phyloP scores from a whole-genome alignment of 2,329 filamentous ascomycete genomes.

The Venturia asperata region DNA sequence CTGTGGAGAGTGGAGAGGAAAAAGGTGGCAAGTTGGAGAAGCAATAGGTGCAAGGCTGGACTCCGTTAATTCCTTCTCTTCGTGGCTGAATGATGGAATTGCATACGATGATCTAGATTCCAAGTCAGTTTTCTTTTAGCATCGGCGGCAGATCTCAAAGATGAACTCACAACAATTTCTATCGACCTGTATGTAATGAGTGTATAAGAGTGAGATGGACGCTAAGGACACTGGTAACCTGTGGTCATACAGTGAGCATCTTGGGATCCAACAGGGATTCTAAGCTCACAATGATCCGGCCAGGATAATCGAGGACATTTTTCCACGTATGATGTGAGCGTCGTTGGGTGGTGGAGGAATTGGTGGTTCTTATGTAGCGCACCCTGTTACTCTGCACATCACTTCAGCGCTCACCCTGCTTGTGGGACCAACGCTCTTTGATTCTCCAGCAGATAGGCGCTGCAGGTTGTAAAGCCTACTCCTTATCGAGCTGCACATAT shows the following conservation, averaged over 20 bases:
- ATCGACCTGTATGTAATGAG: not conserved
- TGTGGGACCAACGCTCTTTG: not conserved
- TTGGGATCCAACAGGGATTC: not conserved
- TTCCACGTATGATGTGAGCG: not conserved
- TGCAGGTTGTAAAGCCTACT: not conserved
- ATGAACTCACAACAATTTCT: not conserved
- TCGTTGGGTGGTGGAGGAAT: not conserved
- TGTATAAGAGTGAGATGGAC: not conserved
- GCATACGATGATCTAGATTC: constrained; percentile 1
- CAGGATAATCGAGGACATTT: not conserved
- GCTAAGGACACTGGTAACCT: not conserved
- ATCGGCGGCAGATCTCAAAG: not conserved
- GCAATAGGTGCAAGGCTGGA: not conserved
- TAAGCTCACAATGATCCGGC: not conserved
- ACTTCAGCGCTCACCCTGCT: not conserved
- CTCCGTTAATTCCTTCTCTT: not conserved
- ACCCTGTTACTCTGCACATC: not conserved
- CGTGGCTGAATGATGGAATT: not conserved
- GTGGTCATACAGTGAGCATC: not conserved
- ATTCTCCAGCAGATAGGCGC: not conserved
- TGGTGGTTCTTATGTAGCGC: not conserved
- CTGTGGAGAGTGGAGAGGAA: not conserved
- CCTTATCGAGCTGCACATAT: not conserved
- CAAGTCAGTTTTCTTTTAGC: not conserved
- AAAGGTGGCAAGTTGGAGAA: not conserved